Evolutionary conservation across 2,329 filamentous ascomycete genomes (phyloP), one percentile per base, ranked within the genome.

Genomic region (Diatrype stigma): DNA sequence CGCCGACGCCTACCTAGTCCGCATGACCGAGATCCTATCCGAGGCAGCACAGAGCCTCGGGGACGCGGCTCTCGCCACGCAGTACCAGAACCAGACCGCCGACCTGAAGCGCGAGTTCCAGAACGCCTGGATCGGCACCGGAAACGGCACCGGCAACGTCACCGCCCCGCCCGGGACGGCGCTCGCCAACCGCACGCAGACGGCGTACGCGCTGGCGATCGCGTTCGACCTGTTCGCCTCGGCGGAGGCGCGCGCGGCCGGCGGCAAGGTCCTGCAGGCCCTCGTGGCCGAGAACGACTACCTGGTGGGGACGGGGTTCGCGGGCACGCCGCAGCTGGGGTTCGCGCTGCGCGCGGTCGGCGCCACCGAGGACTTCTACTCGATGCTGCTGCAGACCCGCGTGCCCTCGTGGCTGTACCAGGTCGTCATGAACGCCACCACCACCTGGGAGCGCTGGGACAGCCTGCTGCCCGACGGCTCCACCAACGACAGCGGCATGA

Each of bases 381-480:
- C 65, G 16, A 79, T 80, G 73, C 65, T 80, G 1, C 63, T 74
- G 5, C 69, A 78, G 56, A 73, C 67, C 6, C 59, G 67, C 3
- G 68, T 70, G 1, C 76, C 75, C 0, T 74, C 70, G 0, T 79
- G 76, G 76, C 59, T 79, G 1, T 78, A 77, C 47, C 74, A 73
- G 12, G 69, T 79, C 6, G 68, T 65, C 0, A 71, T 73, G 69
- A 66, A 66, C 10, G 75, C 68, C 0, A 79, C 76, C 0, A 79
- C 75, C 0, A 75, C 71, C 0, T 79, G 76, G 76, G 76, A 79
- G 54, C 68, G 77, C 2, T 79, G 76, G 76, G 74, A 79, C 46
- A 73, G 70, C 26, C 61, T 79, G 30, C 58, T 77, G 0, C 64
- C 72, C 0, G 63, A 78, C 50, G 75, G 74, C 0, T 64, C 55